Base-by-base conservation (phyloP, 164 flowering plant genomes). In the Vitis rupestris region DNA sequence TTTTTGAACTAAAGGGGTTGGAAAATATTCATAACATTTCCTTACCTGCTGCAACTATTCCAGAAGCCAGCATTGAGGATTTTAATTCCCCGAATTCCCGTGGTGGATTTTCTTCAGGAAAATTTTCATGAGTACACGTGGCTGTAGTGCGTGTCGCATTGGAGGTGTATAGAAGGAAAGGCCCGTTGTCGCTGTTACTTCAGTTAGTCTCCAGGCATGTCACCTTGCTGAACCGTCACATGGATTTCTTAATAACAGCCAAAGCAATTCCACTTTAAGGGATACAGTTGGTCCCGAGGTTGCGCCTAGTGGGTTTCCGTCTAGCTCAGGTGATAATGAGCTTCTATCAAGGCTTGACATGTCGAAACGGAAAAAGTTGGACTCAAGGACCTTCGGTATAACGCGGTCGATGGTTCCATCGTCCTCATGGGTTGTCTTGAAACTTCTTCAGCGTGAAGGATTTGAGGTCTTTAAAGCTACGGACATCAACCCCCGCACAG, bases 1-100 rank as follows among this genome's bases (percentile, higher is more conserved):
- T 96, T 72, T 84, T 96, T 76, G 97, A 92, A 78, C 94, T 97
- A 67, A 88, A 83, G 77, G 89, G 84, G 79, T 61, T 82, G 56
- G 79, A 66, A 64, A 73, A 59, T 64, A 67, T 67, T 75, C 87
- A 75, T 9, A 66, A 65, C 56, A 61, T 56, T 44, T 61, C 77
- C 66, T 86, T 90, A 62, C 88, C 92, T 66, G 76, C 70, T 68
- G 75, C 80, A 57, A 72, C 76, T 69, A 49, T 78, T 61, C 82
- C 66, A 14, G 96, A 89, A 60, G 67, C 82, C 54, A 82, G 78
- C 79, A 80, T 87, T 78, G 97, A 89, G 75, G 97, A 89, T 67
- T 76, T 86, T 52, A 75, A 62, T 78, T 70, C 87, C 60, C 72
- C 96, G 16, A 96, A 87, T 77, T 90, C 86, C 61, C 86, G 85